Percentiles rank a stretch among this genome's conserved stretches.
Evolutionary conservation across 1,284 basidiomycete species (phyloP).

Genomic region (Bjerkandera adusta): DNA sequence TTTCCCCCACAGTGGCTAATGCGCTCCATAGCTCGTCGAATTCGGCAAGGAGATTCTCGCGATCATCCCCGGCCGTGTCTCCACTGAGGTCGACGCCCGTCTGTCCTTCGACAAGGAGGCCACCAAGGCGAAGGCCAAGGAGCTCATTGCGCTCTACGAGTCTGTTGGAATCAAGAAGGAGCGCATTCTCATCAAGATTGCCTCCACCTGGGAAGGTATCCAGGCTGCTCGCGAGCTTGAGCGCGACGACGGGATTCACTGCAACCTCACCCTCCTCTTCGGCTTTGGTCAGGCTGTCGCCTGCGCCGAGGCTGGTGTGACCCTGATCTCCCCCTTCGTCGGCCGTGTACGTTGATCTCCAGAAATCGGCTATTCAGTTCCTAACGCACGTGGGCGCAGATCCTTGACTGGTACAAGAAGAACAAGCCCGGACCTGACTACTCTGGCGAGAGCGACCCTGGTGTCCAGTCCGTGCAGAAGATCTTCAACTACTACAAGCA

Average conservation of each 20-base stretch:
- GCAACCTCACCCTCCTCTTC: slow-evolving; percentile 98
- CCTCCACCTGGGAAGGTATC: slow-evolving; percentile 99
- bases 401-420: slow-evolving; percentile 98
- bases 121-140: slow-evolving; percentile 90
- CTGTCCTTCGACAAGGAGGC: slow-evolving; percentile 95
- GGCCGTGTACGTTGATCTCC: slow-evolving; percentile 70
- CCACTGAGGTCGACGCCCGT: slow-evolving; percentile 97
- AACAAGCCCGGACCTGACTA: slow-evolving; percentile 77
- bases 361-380: slow-evolving; percentile 8
- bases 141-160: slow-evolving; percentile 94
- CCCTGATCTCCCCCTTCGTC: slow-evolving; percentile 99
- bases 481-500: slow-evolving; percentile 99
- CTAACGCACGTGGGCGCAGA: slow-evolving; percentile 41
- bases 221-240: slow-evolving; percentile 97
- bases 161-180: slow-evolving; percentile 90
- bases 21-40: slow-evolving; percentile 73
- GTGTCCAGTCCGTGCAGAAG: slow-evolving; percentile 92
- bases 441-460: slow-evolving; percentile 91
- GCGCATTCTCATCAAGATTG: slow-evolving; percentile 97
- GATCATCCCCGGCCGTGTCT: slow-evolving; percentile 98
- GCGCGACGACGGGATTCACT: slow-evolving; percentile 91
- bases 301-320: slow-evolving; percentile 96
- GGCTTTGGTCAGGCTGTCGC: slow-evolving; percentile 98
- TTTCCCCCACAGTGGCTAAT: slow-evolving; percentile 3
- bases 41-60: slow-evolving; percentile 95